Base-by-base conservation (phyloP, 495 filamentous ascomycete species). In the Penicillium bialowiezense region DNA sequence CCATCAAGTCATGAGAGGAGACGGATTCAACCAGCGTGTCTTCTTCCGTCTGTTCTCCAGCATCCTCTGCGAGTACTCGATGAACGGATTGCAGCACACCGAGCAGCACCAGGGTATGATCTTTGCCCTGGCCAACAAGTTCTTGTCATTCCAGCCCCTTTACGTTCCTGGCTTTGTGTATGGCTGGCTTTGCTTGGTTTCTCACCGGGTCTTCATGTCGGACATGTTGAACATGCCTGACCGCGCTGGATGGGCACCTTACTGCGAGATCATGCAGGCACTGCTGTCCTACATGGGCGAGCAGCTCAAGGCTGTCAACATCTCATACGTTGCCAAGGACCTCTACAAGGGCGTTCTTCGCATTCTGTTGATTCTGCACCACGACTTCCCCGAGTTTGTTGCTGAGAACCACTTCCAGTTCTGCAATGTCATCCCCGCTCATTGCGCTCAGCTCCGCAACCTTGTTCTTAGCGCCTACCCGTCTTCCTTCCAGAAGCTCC, bases 371-470 rank as follows among this genome's bases (percentile, higher is more conserved):
- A 79, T 97, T 29, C 73, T 99, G 39, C 87, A 95, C 48, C 93
- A 97, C 54, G 93, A 99, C 63, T 97, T 89, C 68, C 89, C 91
- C 0, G 91, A 95, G 46, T 97, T 96, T 64, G 75, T 97, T 34
- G 85, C 86, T 21, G 88, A 92, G 55, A 88, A 93, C 62, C 88
- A 95, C 55, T 84, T 86, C 53, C 82, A 85, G 48, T 81, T 99
- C 36, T 91, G 88, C 76, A 86, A 90, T 62, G 82, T 82, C 55
- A 88, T 97, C 41, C 90, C 95, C 1, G 77, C 80, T 18, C 88
- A 95, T 57, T 92, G 87, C 60, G 83, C 84, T 20, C 93, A 99
- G 65, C 79, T 97, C 47, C 85, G 88, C 54, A 97, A 96, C 65
- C 74, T 97, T 29, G 81, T 97, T 36, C 79, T 97, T 41, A 87